phyloP scores from a whole-genome alignment of 768 basidiomycete genomes.

The Cantharellus cinnabarinus region DNA sequence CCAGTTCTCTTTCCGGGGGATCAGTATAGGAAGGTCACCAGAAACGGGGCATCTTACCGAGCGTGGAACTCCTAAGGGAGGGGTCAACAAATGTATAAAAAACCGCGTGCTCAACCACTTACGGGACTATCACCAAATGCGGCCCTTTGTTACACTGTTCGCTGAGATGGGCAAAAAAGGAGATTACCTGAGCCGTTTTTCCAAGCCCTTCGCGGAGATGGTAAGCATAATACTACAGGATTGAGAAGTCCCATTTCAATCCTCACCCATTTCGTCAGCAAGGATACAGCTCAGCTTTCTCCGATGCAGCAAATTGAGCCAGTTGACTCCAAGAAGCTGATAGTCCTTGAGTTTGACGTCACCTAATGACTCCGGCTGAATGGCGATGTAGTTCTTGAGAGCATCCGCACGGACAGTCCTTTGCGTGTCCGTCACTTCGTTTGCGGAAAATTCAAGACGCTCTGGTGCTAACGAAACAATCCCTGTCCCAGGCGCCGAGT shows the following conservation, averaged over 20 bases:
- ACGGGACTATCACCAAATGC: constrained; percentile 91
- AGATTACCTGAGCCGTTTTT: constrained; percentile 97
- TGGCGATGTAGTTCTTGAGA: constrained; percentile 37
- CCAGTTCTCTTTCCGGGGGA: constrained; percentile 96
- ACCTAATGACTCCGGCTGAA: constrained; percentile 50
- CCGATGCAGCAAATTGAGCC: constrained; percentile 75
- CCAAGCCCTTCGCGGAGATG: constrained; percentile 49
- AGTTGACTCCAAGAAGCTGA: constrained; percentile 92
- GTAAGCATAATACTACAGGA: neutral
- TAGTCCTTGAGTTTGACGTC: constrained; percentile 82
- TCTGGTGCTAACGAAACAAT: constrained; percentile 2
- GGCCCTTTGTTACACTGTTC: constrained; percentile 62
- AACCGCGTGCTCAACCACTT: constrained; percentile 18
- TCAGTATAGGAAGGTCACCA: constrained; percentile 20
- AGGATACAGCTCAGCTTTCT: constrained; percentile 79
- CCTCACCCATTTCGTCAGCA: constrained; percentile 96
- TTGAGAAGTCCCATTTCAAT: neutral
- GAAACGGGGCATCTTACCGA: neutral
- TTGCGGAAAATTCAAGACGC: constrained; percentile 11
- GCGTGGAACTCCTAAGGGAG: neutral
- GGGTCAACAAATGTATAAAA: neutral
- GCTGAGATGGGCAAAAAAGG: constrained; percentile 79
- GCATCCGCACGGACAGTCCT: constrained; percentile 14
- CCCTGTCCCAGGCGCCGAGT: neutral
- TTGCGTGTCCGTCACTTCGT: constrained; percentile 17